A percentile compares a stretch with the other conserved stretches of the same genome.
These are phyloP conservation scores for Sugiyamaella mastotermitis DNA, from an alignment of 805 yeast genomes.

Conservation along the genomic window DNA sequence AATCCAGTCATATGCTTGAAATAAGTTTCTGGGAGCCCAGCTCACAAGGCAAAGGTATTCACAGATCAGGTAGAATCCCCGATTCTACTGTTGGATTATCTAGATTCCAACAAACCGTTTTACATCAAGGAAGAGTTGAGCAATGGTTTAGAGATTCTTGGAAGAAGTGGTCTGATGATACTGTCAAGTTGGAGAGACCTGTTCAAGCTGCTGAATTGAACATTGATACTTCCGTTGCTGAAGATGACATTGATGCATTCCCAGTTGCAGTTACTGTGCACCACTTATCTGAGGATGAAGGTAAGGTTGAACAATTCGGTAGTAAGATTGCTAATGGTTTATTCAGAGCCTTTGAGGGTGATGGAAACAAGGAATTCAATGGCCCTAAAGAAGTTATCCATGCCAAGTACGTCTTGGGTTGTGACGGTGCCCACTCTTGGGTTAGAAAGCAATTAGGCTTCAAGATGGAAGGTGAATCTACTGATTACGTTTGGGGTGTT, in stretches of 20 bases:
- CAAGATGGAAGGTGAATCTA: constrained; percentile 32
- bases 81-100: constrained; percentile 29
- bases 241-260: constrained; percentile 16
- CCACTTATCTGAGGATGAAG: constrained; percentile 15
- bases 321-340: constrained; percentile 26
- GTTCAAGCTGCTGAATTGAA: constrained; percentile 13
- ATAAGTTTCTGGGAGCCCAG: constrained; percentile 31
- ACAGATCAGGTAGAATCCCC: constrained; percentile 25
- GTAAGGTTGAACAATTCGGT: constrained; percentile 17
- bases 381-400: constrained; percentile 20
- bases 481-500: constrained; percentile 35
- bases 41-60: constrained; percentile 22
- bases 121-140: constrained; percentile 33
- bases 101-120: constrained; percentile 26
- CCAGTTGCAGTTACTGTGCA: constrained; percentile 26
- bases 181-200: constrained; percentile 15
- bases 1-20: constrained; percentile 28
- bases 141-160: constrained; percentile 26
- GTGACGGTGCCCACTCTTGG: constrained; percentile 33
- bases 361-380: constrained; percentile 14
- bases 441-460: constrained; percentile 30
- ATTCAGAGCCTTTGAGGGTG: constrained; percentile 27
- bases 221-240: constrained; percentile 15
- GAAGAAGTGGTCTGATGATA: constrained; percentile 12
- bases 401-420: constrained; percentile 32